Base-by-base conservation (phyloP, 306 rosid species). In the Senna tora region DNA sequence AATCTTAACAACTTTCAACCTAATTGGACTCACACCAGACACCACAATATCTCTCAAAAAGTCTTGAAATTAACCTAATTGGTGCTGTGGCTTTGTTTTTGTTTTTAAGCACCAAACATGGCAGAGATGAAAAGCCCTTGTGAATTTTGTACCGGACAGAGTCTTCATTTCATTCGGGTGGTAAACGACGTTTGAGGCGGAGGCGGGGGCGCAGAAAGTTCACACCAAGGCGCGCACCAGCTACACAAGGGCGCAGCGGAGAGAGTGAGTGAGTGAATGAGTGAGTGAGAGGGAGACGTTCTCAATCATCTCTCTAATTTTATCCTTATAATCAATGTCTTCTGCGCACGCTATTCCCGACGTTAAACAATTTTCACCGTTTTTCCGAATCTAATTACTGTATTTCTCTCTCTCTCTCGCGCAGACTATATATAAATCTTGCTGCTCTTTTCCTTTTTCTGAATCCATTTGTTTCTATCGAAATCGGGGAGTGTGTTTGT, bases 381-480 rank as follows among this genome's bases (percentile, higher is more conserved):
- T 22, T 10, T n/a, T 19, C 17, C 47, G 33, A 58, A 25, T 32
- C 36, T 34, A 33, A 6, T 47, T 7, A 19, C 59, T 4, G 6
- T 19, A 1, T 4, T 20, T 7, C 54, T 53, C 28, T 19, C 21
- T 14, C 46, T 5, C 19, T 11, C 63, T 39, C 9, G 3, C 56
- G 1, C 32, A 9, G 6, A 39, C 9, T 15, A n/a, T 47, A 13
- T 59, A 61, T 72, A 46, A 30, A 33, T 69, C 25, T 33, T 57
- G 51, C 55, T 61, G 15, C 36, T 39, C 46, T 4, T 9, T 17
- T 25, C 15, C 36, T 36, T 39, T 58, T 17, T 47, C 59, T 38
- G 67, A 77, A 60, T 77, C 69, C 42, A 42, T 43, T 54, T 47
- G 67, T 25, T 71, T 67, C 54, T 19, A 20, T 30, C n/a, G 43